Evolutionary conservation across 2,329 filamentous ascomycete species (phyloP).

Genomic region (Penicillium sp.): DNA sequence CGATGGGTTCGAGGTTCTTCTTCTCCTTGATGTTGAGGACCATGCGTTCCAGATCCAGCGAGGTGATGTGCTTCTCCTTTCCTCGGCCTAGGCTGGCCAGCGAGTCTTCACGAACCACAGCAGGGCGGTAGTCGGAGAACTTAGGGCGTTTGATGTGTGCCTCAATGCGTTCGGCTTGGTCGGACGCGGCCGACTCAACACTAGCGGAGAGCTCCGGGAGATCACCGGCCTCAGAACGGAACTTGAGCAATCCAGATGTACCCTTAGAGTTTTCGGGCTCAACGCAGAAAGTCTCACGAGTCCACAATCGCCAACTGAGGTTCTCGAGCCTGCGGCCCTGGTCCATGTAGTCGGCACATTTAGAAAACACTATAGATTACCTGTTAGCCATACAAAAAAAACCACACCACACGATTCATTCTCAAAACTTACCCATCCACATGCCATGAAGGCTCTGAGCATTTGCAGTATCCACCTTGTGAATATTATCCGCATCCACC

Average conservation of each 20-base stretch:
- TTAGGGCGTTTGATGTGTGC: constrained; percentile 61
- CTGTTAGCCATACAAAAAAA: constrained; percentile 23
- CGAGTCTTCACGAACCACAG: constrained; percentile 54
- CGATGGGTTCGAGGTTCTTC: constrained; percentile 62
- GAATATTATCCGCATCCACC: constrained; percentile 87
- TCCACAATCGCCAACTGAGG: constrained; percentile 94
- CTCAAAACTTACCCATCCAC: constrained; percentile 77
- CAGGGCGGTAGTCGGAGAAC: constrained; percentile 65
- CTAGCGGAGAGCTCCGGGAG: constrained; percentile 75
- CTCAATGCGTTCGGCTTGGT: constrained; percentile 58
- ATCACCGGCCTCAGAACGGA: constrained; percentile 49
- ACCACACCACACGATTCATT: neutral
- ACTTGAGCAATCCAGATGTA: constrained; percentile 51
- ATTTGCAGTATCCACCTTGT: constrained; percentile 91
- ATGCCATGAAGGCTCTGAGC: constrained; percentile 93
- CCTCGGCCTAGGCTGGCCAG: constrained; percentile 68
- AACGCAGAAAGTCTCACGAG: constrained; percentile 87
- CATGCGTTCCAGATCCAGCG: constrained; percentile 89
- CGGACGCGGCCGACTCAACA: constrained; percentile 69
- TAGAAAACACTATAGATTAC: constrained; percentile 72
- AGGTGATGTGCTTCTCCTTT: constrained; percentile 86
- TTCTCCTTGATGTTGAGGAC: constrained; percentile 88
- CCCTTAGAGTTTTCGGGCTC: constrained; percentile 59
- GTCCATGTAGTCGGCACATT: constrained; percentile 90
- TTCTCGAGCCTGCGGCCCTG: constrained; percentile 92